Base-by-base conservation (phyloP, 2,329 filamentous ascomycete species). In the Trichoderma breve region DNA sequence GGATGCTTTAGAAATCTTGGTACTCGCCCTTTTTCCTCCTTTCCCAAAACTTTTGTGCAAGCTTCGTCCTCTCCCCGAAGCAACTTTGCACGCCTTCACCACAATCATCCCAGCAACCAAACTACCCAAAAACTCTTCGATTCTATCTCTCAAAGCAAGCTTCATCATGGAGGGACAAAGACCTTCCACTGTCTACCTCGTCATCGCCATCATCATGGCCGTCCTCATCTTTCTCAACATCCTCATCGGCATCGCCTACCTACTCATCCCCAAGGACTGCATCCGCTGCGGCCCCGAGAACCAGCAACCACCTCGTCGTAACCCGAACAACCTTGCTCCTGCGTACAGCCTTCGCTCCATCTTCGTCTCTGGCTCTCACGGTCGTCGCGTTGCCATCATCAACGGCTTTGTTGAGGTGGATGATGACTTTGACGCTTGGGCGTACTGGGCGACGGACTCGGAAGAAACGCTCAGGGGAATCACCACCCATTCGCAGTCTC, bases 161-260 rank as follows among this genome's bases (percentile, higher is more conserved):
- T 26, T n/a, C 34, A 47, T 34, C 34, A 32, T 57, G 24, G 66
- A 24, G 18, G 39, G 47, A 15, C 28, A 39, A 18, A 43, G 32
- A 28, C 14, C 39, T 18, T 12, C 30, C 28, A n/a, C 57, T n/a
- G 53, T 36, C 24, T 39, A 26, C 24, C 60, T 76, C 3, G 60
- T 70, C 60, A 57, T 57, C 24, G 67, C 72, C 67, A 68, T 76
- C 30, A 39, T 60, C 12, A 36, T 62, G 2, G 24, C 73, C 26
- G 63, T 76, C 9, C 30, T 62, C 3, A 36, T 76, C 39, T 36
- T 70, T 24, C 68, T 76, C 6, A 62, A 73, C 28, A 8, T 76
- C 21, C 66, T 70, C 67, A 71, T 72, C 6, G 30, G 71, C 1
- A 12, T 69, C 6, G 55, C 30, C 15, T 71, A 51, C 15, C 43